Conservation (phyloP, 306 rosid species). For the Malus fusca region DNA sequence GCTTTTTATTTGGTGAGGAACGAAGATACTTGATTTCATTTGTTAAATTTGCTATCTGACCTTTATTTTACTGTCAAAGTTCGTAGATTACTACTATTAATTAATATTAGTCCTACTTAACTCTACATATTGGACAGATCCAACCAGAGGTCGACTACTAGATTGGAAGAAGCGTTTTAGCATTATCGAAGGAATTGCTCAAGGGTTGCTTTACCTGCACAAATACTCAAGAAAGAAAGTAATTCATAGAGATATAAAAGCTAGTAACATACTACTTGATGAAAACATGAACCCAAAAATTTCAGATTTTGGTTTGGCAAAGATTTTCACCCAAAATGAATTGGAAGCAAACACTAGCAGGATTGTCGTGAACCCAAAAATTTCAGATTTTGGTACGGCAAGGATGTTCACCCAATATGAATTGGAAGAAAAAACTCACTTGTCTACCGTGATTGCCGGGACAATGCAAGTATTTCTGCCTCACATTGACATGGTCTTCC, state of each 20-base stretch:
- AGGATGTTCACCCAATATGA: no score
- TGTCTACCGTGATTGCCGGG: not conserved
- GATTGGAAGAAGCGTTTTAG: not conserved
- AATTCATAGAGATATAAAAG: slow-evolving; percentile 3
- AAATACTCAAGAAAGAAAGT: slow-evolving; percentile 2
- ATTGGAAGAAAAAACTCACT: no score
- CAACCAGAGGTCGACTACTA: not conserved
- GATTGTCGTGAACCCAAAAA: not conserved
- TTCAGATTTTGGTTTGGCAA: not conserved
- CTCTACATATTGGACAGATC: not conserved
- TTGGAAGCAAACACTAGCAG: not conserved
- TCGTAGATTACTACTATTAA: no score
- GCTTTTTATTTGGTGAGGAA: not conserved
- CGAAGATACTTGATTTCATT: not conserved
- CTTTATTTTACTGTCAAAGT: not conserved
- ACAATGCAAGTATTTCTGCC: slow-evolving; percentile 1
- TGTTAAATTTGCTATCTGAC: not conserved
- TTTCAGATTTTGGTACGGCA: no score
- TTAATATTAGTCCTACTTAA: not conserved
- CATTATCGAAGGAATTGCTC: slow-evolving; percentile 11
- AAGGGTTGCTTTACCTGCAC: slow-evolving; percentile 13
- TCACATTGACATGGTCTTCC: no score
- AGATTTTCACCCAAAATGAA: not conserved
- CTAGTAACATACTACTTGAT: slow-evolving; percentile 13
- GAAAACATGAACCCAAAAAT: slow-evolving; percentile 13